These are phyloP conservation scores for Solanum chmielewskii DNA, from an alignment of 257 asterid genomes.

Conservation along the genomic window DNA sequence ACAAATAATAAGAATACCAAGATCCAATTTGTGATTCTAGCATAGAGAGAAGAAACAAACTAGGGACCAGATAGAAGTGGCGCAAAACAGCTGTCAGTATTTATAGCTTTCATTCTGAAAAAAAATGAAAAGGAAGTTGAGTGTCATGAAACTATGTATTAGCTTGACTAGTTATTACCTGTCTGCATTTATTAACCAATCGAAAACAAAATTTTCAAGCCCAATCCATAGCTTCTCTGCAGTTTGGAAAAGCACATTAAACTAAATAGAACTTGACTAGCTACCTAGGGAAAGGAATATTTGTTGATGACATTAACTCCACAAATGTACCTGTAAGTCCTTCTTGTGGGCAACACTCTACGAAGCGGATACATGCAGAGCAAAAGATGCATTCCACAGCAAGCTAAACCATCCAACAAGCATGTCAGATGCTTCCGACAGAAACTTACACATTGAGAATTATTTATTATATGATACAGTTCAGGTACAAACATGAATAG, in stretches of 20 bases:
- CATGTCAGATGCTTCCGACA: neutral
- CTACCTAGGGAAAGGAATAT: neutral
- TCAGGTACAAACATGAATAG: neutral
- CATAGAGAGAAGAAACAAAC: neutral
- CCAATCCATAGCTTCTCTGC: constrained; percentile 98
- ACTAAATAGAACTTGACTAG: neutral
- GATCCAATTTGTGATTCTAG: neutral
- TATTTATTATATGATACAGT: neutral
- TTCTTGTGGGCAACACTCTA: constrained; percentile 99
- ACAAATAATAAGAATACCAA: neutral
- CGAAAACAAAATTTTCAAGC: constrained; percentile 95
- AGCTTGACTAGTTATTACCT: constrained; percentile 33
- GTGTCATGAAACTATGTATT: neutral
- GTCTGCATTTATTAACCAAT: constrained; percentile 98
- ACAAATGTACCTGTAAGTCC: constrained; percentile 76
- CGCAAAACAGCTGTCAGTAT: neutral
- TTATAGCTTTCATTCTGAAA: neutral
- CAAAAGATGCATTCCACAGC: constrained; percentile 99
- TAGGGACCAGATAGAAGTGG: neutral
- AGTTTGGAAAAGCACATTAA: constrained; percentile 10
- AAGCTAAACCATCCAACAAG: constrained; percentile 43
- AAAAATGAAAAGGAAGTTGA: neutral
- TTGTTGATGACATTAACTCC: constrained; percentile 7
- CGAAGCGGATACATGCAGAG: constrained; percentile 98
- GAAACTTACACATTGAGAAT: neutral